phyloP scores from a whole-genome alignment of 495 filamentous ascomycete genomes.

The Annulohypoxylon maeteangense region DNA sequence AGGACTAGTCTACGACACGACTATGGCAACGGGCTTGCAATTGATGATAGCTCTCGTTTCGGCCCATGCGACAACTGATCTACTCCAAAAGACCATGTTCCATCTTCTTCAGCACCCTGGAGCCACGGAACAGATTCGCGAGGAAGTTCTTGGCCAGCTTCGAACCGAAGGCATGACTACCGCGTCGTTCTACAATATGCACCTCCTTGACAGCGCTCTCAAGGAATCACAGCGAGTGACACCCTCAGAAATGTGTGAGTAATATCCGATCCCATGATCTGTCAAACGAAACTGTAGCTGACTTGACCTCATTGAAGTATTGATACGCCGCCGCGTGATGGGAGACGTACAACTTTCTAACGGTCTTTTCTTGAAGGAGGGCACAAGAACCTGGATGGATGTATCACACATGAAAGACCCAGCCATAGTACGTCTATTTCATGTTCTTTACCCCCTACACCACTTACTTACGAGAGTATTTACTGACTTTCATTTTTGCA shows the following conservation, averaged over 20 bases:
- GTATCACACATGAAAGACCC: constrained; percentile 50
- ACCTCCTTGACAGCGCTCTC: constrained; percentile 62
- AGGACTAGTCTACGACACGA: constrained; percentile 44
- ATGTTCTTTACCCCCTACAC: not conserved
- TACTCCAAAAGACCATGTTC: constrained; percentile 49
- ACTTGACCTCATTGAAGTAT: constrained; percentile 4
- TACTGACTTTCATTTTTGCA: not conserved
- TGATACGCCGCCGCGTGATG: constrained; percentile 54
- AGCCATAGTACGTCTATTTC: constrained; percentile 21
- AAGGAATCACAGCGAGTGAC: constrained; percentile 59
- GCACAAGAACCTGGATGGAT: constrained; percentile 53
- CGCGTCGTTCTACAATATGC: constrained; percentile 62
- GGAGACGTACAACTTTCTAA: constrained; percentile 57
- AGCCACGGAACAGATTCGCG: constrained; percentile 48
- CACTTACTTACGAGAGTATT: too few relatives aligned
- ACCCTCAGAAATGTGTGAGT: constrained; percentile 50
- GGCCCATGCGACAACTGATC: constrained; percentile 54
- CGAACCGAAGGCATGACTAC: constrained; percentile 56
- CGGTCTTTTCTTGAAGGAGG: constrained; percentile 62
- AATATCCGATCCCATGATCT: not conserved
- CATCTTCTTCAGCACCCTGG: constrained; percentile 53
- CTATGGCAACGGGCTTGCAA: constrained; percentile 37
- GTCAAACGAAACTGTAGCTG: not conserved
- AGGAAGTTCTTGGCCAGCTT: constrained; percentile 52
- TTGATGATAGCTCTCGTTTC: constrained; percentile 45